Percentiles rank a stretch among this genome's conserved stretches.
Evolutionary conservation across 805 yeast species (phyloP).

Genomic region (Grigorovia humatica): DNA sequence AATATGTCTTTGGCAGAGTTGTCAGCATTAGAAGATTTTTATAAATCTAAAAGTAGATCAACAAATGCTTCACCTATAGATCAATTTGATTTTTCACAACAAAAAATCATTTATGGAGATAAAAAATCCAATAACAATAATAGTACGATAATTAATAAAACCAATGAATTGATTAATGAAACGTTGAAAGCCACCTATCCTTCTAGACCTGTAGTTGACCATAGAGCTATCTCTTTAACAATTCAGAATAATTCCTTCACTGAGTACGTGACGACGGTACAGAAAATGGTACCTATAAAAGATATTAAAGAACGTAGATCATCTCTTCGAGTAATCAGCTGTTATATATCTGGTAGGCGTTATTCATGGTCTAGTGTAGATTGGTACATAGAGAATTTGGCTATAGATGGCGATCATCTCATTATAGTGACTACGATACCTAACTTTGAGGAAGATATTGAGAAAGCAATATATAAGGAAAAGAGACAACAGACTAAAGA

Average conservation of each 20-base stretch:
- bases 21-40: constrained; percentile 20
- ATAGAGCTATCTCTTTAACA: constrained; percentile 23
- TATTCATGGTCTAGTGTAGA: constrained; percentile 73
- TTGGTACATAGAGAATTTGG: constrained; percentile 47
- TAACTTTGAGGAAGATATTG: constrained; percentile 18
- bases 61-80: constrained; percentile 14
- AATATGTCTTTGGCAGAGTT: constrained; percentile 27
- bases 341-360: constrained; percentile 52
- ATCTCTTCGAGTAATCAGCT: constrained; percentile 37
- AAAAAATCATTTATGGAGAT: constrained; percentile 14
- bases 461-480: constrained; percentile 4
- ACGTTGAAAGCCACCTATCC: constrained; percentile 24
- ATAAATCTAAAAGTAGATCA: constrained; percentile 19
- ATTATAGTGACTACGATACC: constrained; percentile 48
- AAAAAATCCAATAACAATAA: constrained; percentile 1
- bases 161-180: constrained; percentile 10
- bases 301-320: constrained; percentile 7
- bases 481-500: constrained; percentile 5
- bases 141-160: background rate
- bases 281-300: constrained; percentile 4
- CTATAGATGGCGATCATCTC: constrained; percentile 55
- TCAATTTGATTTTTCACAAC: constrained; percentile 25
- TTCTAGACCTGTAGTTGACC: constrained; percentile 24
- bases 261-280: constrained; percentile 7
- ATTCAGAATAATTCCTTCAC: constrained; percentile 13